phyloP scores from a whole-genome alignment of 2,329 filamentous ascomycete species.

The Aotearoamyces nothofagi region DNA sequence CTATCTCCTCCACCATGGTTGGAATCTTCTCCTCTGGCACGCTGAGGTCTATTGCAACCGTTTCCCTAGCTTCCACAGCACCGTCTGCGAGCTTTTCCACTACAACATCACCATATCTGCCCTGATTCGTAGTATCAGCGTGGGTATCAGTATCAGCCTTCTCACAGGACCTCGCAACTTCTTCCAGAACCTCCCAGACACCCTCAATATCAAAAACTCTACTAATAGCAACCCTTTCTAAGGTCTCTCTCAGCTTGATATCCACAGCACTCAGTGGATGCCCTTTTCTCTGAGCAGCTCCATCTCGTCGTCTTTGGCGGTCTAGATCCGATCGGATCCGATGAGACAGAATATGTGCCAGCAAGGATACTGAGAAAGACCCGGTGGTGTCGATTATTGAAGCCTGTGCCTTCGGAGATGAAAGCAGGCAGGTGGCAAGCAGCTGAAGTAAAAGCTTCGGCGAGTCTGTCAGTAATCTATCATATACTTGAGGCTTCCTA shows the following conservation, averaged over 20 bases:
- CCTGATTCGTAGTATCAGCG: background rate
- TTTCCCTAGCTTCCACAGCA: background rate
- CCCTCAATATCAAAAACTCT: slow-evolving; percentile 44
- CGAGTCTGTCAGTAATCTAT: background rate
- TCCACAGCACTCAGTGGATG: no score
- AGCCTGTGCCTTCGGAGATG: slow-evolving; percentile 6
- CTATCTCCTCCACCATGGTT: slow-evolving; percentile 21
- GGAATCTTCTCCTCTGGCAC: background rate
- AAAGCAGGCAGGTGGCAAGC: background rate
- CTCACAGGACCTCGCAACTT: slow-evolving; percentile 28
- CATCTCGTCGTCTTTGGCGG: background rate
- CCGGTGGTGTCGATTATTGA: slow-evolving; percentile 17
- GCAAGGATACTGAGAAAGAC: slow-evolving; percentile 13
- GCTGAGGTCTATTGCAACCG: background rate
- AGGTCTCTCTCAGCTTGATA: slow-evolving; percentile 10
- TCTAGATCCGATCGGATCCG: background rate
- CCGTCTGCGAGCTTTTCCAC: background rate
- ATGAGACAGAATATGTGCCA: slow-evolving; percentile 12
- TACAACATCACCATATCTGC: background rate
- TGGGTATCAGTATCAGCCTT: background rate
- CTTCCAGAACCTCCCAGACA: slow-evolving; percentile 37
- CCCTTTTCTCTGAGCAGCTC: slow-evolving; percentile 1
- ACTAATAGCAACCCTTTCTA: slow-evolving; percentile 37
- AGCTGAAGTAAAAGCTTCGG: background rate
- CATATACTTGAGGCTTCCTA: no score